A percentile compares a stretch with the other conserved stretches of the same genome.
Evolutionary conservation across 2,329 filamentous ascomycete species (phyloP).

Genomic region (Colletotrichum simmondsii): DNA sequence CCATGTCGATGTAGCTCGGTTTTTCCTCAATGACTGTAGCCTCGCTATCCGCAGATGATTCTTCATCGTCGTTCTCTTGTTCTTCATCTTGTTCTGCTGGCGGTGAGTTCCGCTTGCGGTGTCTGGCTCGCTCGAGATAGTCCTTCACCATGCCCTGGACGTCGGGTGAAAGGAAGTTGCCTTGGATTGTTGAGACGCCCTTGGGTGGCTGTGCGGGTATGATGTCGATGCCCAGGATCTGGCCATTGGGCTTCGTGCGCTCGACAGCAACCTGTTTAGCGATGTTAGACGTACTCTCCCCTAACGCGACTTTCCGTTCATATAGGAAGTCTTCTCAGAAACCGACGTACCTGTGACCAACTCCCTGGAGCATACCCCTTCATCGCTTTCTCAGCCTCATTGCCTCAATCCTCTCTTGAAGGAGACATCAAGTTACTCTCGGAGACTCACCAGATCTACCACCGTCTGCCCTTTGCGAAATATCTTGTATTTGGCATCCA

Average conservation of each 20-base stretch:
- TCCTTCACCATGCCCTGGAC: conserved; percentile 83
- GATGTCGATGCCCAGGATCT: conserved; percentile 91
- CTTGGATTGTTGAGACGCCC: conserved; percentile 94
- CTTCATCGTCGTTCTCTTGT: conserved; percentile 1
- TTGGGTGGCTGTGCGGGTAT: conserved; percentile 91
- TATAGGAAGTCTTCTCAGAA: background rate
- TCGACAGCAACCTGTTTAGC: conserved; percentile 78
- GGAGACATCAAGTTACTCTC: background rate
- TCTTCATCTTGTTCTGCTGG: conserved; percentile 9
- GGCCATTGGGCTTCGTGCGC: conserved; percentile 78
- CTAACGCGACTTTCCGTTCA: background rate
- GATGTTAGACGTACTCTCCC: conserved; percentile 11
- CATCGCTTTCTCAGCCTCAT: background rate
- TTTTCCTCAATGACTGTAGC: conserved; percentile 46
- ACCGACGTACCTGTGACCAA: conserved; percentile 72
- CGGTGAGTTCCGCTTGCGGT: conserved; percentile 47
- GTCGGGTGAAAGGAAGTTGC: conserved; percentile 83
- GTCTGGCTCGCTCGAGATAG: conserved; percentile 73
- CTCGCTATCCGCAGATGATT: conserved; percentile 38
- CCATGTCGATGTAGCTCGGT: conserved; percentile 74
- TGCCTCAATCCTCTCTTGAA: background rate
- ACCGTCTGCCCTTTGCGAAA: conserved; percentile 87
- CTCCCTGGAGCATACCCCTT: conserved; percentile 82
- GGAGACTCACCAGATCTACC: conserved; percentile 79
- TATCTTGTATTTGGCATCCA: conserved; percentile 83